Conservation (phyloP, 495 filamentous ascomycete species). For the Trichoderma orchidacearum region DNA sequence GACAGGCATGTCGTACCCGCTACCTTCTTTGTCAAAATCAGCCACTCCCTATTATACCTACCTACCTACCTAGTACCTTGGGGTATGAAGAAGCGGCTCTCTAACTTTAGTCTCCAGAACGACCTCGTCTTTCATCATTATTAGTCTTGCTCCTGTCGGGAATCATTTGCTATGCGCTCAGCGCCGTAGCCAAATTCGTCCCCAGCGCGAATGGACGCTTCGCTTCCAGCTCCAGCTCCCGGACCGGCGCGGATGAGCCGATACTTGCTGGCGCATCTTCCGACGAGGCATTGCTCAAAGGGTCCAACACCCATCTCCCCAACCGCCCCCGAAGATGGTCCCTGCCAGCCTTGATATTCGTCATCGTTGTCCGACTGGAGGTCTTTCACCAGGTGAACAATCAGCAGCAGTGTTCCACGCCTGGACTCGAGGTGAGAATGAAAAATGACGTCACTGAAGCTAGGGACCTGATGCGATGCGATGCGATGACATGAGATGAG, state of each 20-base stretch:
- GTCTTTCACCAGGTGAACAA: slow-evolving; percentile 20
- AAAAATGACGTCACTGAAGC: neutral
- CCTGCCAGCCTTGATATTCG: slow-evolving; percentile 21
- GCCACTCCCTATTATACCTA: neutral
- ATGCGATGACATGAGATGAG: neutral
- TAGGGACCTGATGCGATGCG: neutral
- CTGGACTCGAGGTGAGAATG: slow-evolving; percentile 29
- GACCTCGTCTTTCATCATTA: slow-evolving; percentile 27
- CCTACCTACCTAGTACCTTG: slow-evolving; percentile 1
- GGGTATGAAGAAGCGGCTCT: too few relatives aligned
- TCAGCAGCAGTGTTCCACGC: slow-evolving; percentile 25
- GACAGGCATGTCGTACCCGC: slow-evolving; percentile 19
- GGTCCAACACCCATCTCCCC: slow-evolving; percentile 18
- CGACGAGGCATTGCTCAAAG: slow-evolving; percentile 1
- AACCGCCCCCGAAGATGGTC: slow-evolving; percentile 27
- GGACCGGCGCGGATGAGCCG: neutral
- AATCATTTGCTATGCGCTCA: slow-evolving; percentile 18
- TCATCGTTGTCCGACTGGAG: slow-evolving; percentile 27
- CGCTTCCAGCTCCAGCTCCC: too few relatives aligned
- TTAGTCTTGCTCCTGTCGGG: slow-evolving; percentile 20
- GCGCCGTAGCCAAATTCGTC: slow-evolving; percentile 27
- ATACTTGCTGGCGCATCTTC: neutral
- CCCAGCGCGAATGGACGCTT: slow-evolving; percentile 31
- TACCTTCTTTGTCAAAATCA: too few relatives aligned
- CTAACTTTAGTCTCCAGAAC: slow-evolving; percentile 13